Evolutionary conservation across 2,329 filamentous ascomycete genomes (phyloP).

Genomic region (Lasiodiplodia gonubiensis): DNA sequence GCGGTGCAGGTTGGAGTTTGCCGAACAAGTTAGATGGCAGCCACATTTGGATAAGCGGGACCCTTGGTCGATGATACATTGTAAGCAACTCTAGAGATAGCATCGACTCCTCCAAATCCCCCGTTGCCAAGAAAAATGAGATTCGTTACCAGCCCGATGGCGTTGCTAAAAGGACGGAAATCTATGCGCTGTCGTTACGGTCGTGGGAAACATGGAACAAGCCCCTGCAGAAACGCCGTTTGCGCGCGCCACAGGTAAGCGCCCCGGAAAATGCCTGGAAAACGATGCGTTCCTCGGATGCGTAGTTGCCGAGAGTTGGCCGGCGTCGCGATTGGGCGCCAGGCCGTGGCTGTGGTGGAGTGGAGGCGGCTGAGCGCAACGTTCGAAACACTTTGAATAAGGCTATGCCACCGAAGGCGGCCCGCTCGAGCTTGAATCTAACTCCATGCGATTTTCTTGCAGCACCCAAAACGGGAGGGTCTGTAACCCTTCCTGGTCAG

Average conservation of each 20-base stretch:
- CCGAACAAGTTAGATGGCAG: not conserved
- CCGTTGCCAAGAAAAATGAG: conserved; percentile 9
- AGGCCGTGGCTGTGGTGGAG: conserved; percentile 7
- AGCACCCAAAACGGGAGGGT: conserved; percentile 47
- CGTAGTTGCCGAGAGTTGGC: not conserved
- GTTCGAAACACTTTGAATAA: not conserved
- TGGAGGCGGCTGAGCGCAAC: conserved; percentile 2
- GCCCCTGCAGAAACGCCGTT: not conserved
- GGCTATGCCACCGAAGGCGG: conserved; percentile 13
- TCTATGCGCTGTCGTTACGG: conserved; percentile 27
- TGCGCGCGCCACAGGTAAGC: not conserved
- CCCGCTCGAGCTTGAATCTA: conserved; percentile 29
- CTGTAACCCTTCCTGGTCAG: conserved; percentile 44
- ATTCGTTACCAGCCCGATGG: conserved; percentile 8
- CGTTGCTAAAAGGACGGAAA: not conserved
- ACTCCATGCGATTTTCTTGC: conserved; percentile 33
- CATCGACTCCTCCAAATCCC: conserved; percentile 1
- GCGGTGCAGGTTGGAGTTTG: not conserved
- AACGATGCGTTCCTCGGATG: conserved; percentile 7
- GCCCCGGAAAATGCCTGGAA: conserved; percentile 10
- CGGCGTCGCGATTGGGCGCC: conserved; percentile 16
- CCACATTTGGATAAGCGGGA: conserved; percentile 4
- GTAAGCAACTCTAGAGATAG: conserved; percentile 26
- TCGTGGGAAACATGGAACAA: conserved; percentile 23
- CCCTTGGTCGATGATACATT: conserved; percentile 14